Evolutionary conservation across 2,329 filamentous ascomycete species (phyloP).

Genomic region (Xylariaceae sp.): DNA sequence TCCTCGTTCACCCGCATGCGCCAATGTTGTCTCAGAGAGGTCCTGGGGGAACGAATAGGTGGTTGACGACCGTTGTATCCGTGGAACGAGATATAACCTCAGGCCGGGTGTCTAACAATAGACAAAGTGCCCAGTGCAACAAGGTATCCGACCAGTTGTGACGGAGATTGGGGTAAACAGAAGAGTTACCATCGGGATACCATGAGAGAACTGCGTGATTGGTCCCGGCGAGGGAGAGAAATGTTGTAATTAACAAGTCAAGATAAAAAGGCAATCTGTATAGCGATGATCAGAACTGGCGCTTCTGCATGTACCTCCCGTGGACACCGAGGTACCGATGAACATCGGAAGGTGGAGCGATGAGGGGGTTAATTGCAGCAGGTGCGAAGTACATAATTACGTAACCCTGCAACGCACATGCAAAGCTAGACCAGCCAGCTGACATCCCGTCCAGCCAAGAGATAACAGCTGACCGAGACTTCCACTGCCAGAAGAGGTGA

Average conservation of each 20-base stretch:
- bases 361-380: background rate
- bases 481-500: too few relatives aligned
- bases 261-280: background rate
- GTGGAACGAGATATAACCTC: constrained; percentile 13
- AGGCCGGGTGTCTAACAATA: constrained; percentile 3
- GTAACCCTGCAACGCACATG: too few relatives aligned
- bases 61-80: constrained; percentile 9
- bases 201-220: constrained; percentile 8
- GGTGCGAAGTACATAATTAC: too few relatives aligned
- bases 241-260: constrained; percentile 1
- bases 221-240: constrained; percentile 4
- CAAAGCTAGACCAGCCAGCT: too few relatives aligned
- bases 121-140: constrained; percentile 4
- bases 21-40: constrained; percentile 17
- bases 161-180: constrained; percentile 3
- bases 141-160: background rate
- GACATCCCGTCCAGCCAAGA: too few relatives aligned
- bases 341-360: background rate
- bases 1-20: constrained; percentile 8
- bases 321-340: too few relatives aligned
- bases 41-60: constrained; percentile 8
- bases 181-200: background rate
- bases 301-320: too few relatives aligned
- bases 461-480: too few relatives aligned
- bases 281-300: too few relatives aligned